Base-by-base conservation (phyloP, 345 rosid species). In the Pistacia integerrima region DNA sequence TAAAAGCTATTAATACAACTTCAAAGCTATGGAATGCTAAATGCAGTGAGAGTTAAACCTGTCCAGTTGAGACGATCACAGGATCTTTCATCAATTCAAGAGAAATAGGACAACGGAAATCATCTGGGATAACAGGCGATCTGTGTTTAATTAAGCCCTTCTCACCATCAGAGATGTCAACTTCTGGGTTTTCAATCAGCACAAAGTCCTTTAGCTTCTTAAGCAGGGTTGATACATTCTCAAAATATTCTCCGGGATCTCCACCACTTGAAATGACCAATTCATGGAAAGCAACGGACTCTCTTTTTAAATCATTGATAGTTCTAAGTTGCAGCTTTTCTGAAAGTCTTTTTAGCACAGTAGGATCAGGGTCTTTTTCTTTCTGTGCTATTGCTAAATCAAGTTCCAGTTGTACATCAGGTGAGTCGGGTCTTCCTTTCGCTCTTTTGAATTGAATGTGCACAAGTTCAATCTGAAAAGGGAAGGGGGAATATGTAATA, bases 41-140 rank as follows among this genome's bases (percentile, higher is more conserved):
- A 12, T 69, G 36, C 52, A 55, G 9, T 59, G 14, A 9, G 12
- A 22, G 41, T 11, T 68, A 78, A 58, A 96, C 98, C 98, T 96
- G 99, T 79, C 99, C 99, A 22, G 99, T 93, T 51, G 99, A 96
- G 77, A 96, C 93, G 20, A 96, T 96, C 13, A 96, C 99, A 11
- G 99, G 99, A 88, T 96, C 98, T 82, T 88, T 93, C 99, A 93
- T 96, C 82, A 93, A 81, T 81, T 96, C 99, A 57, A 96, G 97
- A 73, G 99, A 96, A 81, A 96, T 93, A 0, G 99, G 98, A 83
- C 99, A 96, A 17, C 97, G 97, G 59, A 96, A 96, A 84, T 93
- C 97, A 82, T 96, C 99, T 0, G 99, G 99, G 70, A 93, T 91
- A 68, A 96, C 94, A 49, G 99, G 99, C 75, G 97, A 96, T 28